Conservation (phyloP, 495 filamentous ascomycete genomes). For the Friedmanniomyces simplex region DNA sequence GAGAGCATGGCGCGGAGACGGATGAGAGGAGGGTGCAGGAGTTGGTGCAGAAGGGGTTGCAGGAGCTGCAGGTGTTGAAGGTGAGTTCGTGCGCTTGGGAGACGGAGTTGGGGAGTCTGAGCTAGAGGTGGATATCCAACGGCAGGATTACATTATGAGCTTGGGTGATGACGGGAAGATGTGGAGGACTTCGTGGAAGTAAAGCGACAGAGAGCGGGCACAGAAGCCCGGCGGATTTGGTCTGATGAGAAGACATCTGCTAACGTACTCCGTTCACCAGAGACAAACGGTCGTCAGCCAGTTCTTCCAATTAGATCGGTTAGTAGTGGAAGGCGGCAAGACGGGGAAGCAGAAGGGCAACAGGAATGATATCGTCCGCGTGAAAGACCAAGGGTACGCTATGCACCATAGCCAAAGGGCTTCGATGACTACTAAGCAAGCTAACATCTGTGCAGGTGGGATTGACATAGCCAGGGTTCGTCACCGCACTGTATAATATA, state of each 20-base stretch:
- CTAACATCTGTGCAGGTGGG: conserved; percentile 9
- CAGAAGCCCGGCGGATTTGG: background rate
- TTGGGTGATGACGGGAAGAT: too few species aligned
- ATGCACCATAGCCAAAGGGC: background rate
- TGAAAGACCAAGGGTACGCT: conserved; percentile 73
- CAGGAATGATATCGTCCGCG: conserved; percentile 59
- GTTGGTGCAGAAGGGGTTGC: conserved; percentile 76
- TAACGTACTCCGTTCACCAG: conserved; percentile 38
- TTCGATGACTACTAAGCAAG: too few species aligned
- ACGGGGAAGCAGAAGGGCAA: conserved; percentile 63
- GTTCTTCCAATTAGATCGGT: conserved; percentile 82
- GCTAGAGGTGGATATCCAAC: background rate
- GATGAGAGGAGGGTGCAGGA: conserved; percentile 76
- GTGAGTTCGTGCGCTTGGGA: conserved; percentile 41
- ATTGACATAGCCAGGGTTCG: background rate
- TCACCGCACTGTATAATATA: background rate
- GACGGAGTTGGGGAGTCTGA: background rate
- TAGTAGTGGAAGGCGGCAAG: conserved; percentile 87
- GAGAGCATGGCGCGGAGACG: conserved; percentile 56
- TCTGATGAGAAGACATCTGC: background rate
- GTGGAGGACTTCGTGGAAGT: background rate
- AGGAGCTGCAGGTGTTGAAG: conserved; percentile 85
- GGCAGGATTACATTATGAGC: too few species aligned
- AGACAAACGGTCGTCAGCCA: conserved; percentile 90
- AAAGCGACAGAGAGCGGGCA: background rate